Percentiles rank a stretch among this genome's conserved stretches.
phyloP scores from a whole-genome alignment of 257 asterid species.

The Echites panduratus region DNA sequence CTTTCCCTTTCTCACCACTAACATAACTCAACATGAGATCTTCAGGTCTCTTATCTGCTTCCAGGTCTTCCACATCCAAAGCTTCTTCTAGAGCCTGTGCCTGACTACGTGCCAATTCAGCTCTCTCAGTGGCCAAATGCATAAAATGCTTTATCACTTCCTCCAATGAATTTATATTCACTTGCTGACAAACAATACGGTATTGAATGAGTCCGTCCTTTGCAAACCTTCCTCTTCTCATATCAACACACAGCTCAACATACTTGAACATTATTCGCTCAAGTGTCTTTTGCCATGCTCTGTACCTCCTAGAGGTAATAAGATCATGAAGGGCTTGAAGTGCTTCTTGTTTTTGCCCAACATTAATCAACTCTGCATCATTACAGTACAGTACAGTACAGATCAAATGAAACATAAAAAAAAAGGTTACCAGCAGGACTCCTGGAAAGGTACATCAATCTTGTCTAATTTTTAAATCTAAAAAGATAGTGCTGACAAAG shows the following conservation, averaged over 20 bases:
- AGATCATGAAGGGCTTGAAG: conserved; percentile 80
- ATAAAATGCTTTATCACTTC: conserved; percentile 95
- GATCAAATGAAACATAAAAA: background rate
- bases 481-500: background rate
- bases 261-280: conserved; percentile 86
- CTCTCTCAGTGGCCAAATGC: conserved; percentile 90
- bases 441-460: background rate
- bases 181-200: conserved; percentile 93
- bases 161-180: conserved; percentile 74
- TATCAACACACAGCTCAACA: conserved; percentile 90
- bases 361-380: conserved; percentile 79
- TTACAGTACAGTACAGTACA: conserved; percentile 3
- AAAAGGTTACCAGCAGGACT: background rate
- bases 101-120: conserved; percentile 75
- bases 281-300: conserved; percentile 92
- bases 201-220: conserved; percentile 94
- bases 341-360: conserved; percentile 92
- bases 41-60: conserved; percentile 92
- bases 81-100: conserved; percentile 90
- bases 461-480: background rate
- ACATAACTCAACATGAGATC: conserved; percentile 94
- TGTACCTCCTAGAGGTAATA: conserved; percentile 78
- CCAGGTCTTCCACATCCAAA: conserved; percentile 82
- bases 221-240: conserved; percentile 95
- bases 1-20: conserved; percentile 95